Conservation (phyloP, 2,329 filamentous ascomycete species). For the Neoarthrinium moseri region DNA sequence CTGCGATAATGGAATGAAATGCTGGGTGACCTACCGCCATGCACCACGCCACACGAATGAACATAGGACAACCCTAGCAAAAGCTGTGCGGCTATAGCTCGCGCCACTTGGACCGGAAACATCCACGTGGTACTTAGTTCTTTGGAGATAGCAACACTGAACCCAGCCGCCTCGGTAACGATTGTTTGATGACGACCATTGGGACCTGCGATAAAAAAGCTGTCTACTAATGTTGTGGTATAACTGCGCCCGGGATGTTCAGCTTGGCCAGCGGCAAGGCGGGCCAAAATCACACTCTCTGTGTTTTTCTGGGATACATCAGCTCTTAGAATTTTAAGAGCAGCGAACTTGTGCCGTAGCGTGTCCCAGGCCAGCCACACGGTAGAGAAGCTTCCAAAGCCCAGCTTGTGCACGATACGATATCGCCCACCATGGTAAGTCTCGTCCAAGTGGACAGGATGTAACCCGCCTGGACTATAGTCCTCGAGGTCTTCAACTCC, state of each 20-base stretch:
- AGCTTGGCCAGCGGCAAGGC: background rate
- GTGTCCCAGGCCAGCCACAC: constrained; percentile 16
- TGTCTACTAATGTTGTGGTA: background rate
- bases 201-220: background rate
- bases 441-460: constrained; percentile 23
- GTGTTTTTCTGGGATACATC: background rate
- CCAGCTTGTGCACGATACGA: constrained; percentile 21
- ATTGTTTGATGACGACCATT: background rate
- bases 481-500: constrained; percentile 8
- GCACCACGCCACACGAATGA: background rate
- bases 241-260: background rate
- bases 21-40: background rate
- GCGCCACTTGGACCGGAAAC: background rate
- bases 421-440: constrained; percentile 14
- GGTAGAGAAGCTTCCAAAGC: constrained; percentile 18
- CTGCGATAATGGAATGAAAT: background rate
- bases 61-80: background rate
- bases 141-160: background rate
- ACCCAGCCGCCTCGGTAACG: background rate
- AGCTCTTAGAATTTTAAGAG: background rate
- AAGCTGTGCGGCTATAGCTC: background rate
- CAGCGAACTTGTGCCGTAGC: background rate
- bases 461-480: constrained; percentile 16
- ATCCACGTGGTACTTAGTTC: background rate
- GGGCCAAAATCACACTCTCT: background rate